Percentiles rank a stretch among this genome's conserved stretches.
These are phyloP conservation scores for Saccharum hybrid DNA, from an alignment of 202 grass and related monocot genomes.

Conservation along the genomic window DNA sequence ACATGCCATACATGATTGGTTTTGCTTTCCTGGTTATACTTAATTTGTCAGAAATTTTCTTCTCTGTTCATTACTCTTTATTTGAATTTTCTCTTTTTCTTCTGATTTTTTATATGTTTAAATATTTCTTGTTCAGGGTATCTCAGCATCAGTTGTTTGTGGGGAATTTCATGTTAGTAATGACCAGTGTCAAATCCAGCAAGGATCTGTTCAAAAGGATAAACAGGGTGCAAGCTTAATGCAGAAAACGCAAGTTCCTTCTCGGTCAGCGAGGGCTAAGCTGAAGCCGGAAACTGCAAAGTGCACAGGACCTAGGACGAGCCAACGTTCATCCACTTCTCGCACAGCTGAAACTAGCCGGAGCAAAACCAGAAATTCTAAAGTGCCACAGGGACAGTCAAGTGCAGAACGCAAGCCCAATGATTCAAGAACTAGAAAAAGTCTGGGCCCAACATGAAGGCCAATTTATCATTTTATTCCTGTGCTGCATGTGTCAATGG, in stretches of 20 bases:
- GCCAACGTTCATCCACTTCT: slow-evolving; percentile 32
- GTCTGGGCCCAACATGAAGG: slow-evolving; percentile 33
- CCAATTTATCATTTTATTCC: background rate
- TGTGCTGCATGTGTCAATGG: slow-evolving; percentile 14
- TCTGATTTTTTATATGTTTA: slow-evolving; percentile 25
- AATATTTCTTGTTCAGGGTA: slow-evolving; percentile 38
- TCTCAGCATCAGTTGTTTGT: slow-evolving; percentile 34
- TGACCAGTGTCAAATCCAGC: slow-evolving; percentile 41
- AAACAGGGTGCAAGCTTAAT: slow-evolving; percentile 39
- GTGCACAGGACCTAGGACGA: slow-evolving; percentile 38
- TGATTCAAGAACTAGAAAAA: slow-evolving; percentile 58
- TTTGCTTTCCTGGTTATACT: background rate
- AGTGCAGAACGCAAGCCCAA: slow-evolving; percentile 36
- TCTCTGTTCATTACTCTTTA: slow-evolving; percentile 13
- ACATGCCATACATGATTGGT: slow-evolving; percentile 5
- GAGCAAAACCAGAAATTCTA: slow-evolving; percentile 42
- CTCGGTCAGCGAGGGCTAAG: slow-evolving; percentile 47
- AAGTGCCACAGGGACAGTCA: slow-evolving; percentile 34
- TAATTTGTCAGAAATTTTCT: slow-evolving; percentile 21
- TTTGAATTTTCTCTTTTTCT: background rate
- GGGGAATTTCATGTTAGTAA: slow-evolving; percentile 34
- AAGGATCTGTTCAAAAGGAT: slow-evolving; percentile 33
- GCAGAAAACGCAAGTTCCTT: slow-evolving; percentile 34
- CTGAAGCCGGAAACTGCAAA: slow-evolving; percentile 44
- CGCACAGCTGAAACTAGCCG: slow-evolving; percentile 41